Conservation (phyloP, 306 rosid genomes). For the Corylus avellana region DNA sequence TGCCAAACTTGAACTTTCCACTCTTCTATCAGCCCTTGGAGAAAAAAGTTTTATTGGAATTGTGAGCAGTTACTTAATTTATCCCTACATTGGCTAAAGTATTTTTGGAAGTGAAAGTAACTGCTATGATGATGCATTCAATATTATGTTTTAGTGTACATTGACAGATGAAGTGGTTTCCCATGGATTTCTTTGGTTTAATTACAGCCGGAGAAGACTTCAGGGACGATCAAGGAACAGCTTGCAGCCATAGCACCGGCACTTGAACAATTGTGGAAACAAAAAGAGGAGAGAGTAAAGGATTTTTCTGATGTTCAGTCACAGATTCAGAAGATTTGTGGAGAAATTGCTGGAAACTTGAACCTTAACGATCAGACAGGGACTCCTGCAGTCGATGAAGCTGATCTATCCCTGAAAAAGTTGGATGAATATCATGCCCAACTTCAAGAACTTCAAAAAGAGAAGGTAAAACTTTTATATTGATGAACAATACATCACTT, state of each 20-base stretch:
- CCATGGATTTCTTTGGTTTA: background rate
- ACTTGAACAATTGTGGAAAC: slow-evolving; percentile 83
- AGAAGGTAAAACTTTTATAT: slow-evolving; percentile 63
- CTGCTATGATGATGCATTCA: background rate
- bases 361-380: slow-evolving; percentile 46
- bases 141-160: background rate
- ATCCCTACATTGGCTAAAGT: background rate
- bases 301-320: slow-evolving; percentile 88
- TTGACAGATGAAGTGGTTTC: background rate
- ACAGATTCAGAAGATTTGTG: slow-evolving; percentile 90
- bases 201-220: slow-evolving; percentile 54
- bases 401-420: slow-evolving; percentile 82
- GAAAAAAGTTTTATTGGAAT: slow-evolving; percentile 58
- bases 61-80: slow-evolving; percentile 32
- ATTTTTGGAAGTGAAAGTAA: background rate
- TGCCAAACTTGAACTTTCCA: slow-evolving; percentile 75
- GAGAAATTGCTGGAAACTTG: slow-evolving; percentile 82
- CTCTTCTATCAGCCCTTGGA: slow-evolving; percentile 86
- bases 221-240: slow-evolving; percentile 67
- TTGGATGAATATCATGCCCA: slow-evolving; percentile 82
- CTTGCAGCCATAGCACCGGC: slow-evolving; percentile 87
- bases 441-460: slow-evolving; percentile 97
- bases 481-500: slow-evolving; percentile 22
- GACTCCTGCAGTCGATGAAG: slow-evolving; percentile 66
- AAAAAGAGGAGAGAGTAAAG: slow-evolving; percentile 86